phyloP scores from a whole-genome alignment of 1,284 basidiomycete genomes.

The Cutaneotrichosporon mucoides region DNA sequence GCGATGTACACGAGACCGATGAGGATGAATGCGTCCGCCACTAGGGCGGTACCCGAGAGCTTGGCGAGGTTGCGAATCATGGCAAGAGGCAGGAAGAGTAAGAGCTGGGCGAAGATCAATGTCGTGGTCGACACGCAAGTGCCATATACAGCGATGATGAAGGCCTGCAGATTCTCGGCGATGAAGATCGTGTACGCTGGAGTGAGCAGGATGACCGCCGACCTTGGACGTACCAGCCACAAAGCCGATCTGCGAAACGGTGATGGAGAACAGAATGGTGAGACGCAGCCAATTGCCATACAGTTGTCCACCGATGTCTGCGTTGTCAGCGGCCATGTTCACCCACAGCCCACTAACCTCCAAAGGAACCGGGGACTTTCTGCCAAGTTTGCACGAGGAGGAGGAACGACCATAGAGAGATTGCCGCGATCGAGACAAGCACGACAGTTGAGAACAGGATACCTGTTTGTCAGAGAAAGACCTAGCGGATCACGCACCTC shows the following conservation, averaged over 20 bases:
- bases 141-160: constrained; percentile 65
- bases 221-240: constrained; percentile 34
- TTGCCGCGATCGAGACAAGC: constrained; percentile 73
- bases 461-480: constrained; percentile 42
- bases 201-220: background rate
- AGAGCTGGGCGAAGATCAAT: constrained; percentile 77
- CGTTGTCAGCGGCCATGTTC: background rate
- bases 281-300: constrained; percentile 93
- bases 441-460: constrained; percentile 82
- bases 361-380: constrained; percentile 86
- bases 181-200: constrained; percentile 94
- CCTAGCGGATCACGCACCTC: constrained; percentile 50
- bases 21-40: constrained; percentile 94
- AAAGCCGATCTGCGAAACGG: constrained; percentile 75
- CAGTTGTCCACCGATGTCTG: constrained; percentile 84
- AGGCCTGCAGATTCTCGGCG: constrained; percentile 83
- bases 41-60: constrained; percentile 82
- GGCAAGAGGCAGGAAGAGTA: constrained; percentile 81
- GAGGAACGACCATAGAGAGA: constrained; percentile 92
- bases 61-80: constrained; percentile 87
- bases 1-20: constrained; percentile 84
- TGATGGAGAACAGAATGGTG: constrained; percentile 80
- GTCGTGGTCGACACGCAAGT: constrained; percentile 66
- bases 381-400: constrained; percentile 85
- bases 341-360: constrained; percentile 58